Base-by-base conservation (phyloP, 805 yeast species). In the Candida arabinofermentans region DNA sequence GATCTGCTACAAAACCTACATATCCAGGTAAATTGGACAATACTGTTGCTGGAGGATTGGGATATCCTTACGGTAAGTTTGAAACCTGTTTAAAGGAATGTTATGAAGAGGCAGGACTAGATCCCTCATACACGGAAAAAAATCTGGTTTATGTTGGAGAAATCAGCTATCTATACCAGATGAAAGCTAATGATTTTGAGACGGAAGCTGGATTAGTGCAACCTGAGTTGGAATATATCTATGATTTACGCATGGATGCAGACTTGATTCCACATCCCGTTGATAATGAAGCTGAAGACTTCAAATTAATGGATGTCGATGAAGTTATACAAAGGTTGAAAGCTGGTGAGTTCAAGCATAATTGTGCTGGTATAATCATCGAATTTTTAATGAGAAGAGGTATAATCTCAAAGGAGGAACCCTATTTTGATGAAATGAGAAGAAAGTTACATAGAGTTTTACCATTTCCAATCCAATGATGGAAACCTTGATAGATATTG, bases 31-130 rank as follows among this genome's bases (percentile, higher is more conserved):
- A 79, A 85, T 72, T 90, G 29, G 99, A 93, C 60, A 91, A 90
- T 60, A 88, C 95, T 1, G 86, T 93, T 6, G 99, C 96, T 0
- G 99, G 99, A 1, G 99, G 99, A 0, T 55, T 93, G 4, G 96
- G 95, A 0, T 72, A 82, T 59, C 96, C 96, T 0, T 69, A 77
- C 49, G 87, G 89, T 0, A 66, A 80, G 2, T 65, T 69, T 55
- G 96, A 87, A 35, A 91, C 97, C 0, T 78, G 82, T 3, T 50
- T 86, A 16, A 93, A 93, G 58, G 99, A 93, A 59, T 79, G 95
- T 54, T 71, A 69, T 45, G 99, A 93, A 55, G 99, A 93, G 55
- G 98, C 96, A 0, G 95, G 95, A 0, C 62, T 91, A n/a, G 48
- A 55, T 0, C 66, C 69, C 37, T 71, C 66, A 1, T 74, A 77